Evolutionary conservation across 176 grass and related monocot species (phyloP), one percentile per base, ranked within the genome.

Genomic region (Secale cereale): DNA sequence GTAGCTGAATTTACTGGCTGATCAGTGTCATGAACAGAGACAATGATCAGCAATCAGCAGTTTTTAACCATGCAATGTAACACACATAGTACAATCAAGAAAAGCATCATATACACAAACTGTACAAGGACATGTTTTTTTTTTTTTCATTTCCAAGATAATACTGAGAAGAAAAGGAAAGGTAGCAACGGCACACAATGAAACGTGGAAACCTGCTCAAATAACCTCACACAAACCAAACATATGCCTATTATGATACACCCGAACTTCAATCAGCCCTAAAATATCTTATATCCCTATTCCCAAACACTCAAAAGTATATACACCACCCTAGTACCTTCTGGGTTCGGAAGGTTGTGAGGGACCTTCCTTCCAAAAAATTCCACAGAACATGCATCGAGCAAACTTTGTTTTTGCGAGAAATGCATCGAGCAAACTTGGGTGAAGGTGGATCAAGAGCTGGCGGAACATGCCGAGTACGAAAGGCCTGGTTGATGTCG

Each of bases 361-460:
- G 41, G 78, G n/a, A 39, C 80, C 68, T 81, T 73, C 62, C 87
- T 79, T 86, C n/a, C 76, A 54, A 2, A 82, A 82, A 28, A 86
- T 77, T 67, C 81, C 74, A 15, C 90, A 89, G 70, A 89, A 78
- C 36, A 86, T 32, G 79, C 87, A 88, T 74, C 41, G 61, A 3
- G 50, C 20, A 33, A 85, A 81, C 76, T 87, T 91, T n/a, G n/a
- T n/a, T n/a, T n/a, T n/a, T n/a, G n/a, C n/a, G n/a, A n/a, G n/a
- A n/a, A n/a, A 86, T 32, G 79, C 87, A 88, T 74, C 41, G 61
- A 3, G 50, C 20, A 33, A 85, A 81, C 76, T 87, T 91, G 63
- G 85, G 87, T n/a, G 80, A 89, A 66, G 78, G 81, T 28, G 81
- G 84, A 73, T 89, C 83, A 20, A 50, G 22, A 56, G 85, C 32